Conservation (phyloP, 768 basidiomycete species). For the Trametes coccinea region DNA sequence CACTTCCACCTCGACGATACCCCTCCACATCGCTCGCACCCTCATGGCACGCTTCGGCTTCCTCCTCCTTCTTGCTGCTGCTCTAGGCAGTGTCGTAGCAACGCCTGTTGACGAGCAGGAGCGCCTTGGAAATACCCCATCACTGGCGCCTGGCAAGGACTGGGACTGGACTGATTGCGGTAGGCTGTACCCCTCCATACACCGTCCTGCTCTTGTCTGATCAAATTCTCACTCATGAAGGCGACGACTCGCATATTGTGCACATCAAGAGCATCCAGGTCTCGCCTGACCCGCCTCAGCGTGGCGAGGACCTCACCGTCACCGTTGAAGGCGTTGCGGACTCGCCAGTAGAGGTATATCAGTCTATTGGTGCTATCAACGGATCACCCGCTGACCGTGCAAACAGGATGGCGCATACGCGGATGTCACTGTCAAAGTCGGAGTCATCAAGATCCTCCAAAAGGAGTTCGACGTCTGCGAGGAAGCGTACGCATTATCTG, state of each 20-base stretch:
- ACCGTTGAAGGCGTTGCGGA: conserved; percentile 63
- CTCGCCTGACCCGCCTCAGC: conserved; percentile 85
- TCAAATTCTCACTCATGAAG: conserved; percentile 35
- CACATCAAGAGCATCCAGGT: conserved; percentile 72
- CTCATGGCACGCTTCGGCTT: conserved; percentile 31
- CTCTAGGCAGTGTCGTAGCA: conserved; percentile 30
- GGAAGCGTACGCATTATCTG: conserved; percentile 73
- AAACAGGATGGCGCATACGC: conserved; percentile 86
- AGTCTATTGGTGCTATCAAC: not conserved
- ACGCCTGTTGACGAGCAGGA: conserved; percentile 33
- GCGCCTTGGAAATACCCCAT: conserved; percentile 21
- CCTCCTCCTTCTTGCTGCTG: conserved; percentile 29
- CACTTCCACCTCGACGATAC: conserved; percentile 19
- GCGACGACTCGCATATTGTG: conserved; percentile 45
- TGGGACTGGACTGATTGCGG: conserved; percentile 68
- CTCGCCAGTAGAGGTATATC: conserved; percentile 63
- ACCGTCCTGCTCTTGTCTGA: not conserved
- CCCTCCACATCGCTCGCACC: not conserved
- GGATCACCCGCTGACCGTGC: not conserved
- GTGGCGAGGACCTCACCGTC: conserved; percentile 88
- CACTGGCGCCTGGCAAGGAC: conserved; percentile 21
- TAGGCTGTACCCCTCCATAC: conserved; percentile 39
- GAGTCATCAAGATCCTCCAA: conserved; percentile 81
- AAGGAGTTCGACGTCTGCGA: conserved; percentile 89
- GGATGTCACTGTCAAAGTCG: conserved; percentile 91